A percentile compares a stretch with the other conserved stretches of the same genome.
These are phyloP conservation scores for Avicennia marina DNA, from an alignment of 257 asterid species.

Conservation along the genomic window DNA sequence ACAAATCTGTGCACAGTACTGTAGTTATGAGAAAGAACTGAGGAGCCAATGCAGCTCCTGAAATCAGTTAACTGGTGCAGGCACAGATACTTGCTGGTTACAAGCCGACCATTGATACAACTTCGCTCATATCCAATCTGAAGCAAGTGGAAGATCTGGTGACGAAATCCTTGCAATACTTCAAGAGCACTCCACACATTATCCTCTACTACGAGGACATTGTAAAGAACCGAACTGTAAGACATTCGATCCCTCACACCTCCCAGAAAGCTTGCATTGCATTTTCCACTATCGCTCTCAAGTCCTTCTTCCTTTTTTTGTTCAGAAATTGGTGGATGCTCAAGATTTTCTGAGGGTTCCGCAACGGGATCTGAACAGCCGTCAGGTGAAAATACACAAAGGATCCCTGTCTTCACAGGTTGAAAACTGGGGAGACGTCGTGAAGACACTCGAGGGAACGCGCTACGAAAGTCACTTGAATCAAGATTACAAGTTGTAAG, in stretches of 20 bases:
- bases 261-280: too few relatives aligned
- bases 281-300: too few relatives aligned
- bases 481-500: slow-evolving; percentile 60
- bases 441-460: slow-evolving; percentile 66
- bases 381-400: slow-evolving; percentile 91
- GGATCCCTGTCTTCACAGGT: slow-evolving; percentile 84
- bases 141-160: slow-evolving; percentile 70
- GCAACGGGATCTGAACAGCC: slow-evolving; percentile 49
- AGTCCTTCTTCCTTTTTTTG: too few relatives aligned
- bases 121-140: slow-evolving; percentile 53
- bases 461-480: slow-evolving; percentile 58
- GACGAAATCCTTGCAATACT: slow-evolving; percentile 54
- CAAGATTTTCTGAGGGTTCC: slow-evolving; percentile 87
- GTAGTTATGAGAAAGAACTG: too few relatives aligned
- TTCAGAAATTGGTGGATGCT: slow-evolving; percentile 71
- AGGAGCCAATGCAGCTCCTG: too few relatives aligned
- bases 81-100: slow-evolving; percentile 80
- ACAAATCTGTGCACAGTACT: too few relatives aligned
- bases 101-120: slow-evolving; percentile 69
- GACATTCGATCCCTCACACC: slow-evolving; percentile 12
- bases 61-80: slow-evolving; percentile 45
- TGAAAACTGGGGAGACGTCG: slow-evolving; percentile 78
- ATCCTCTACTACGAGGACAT: slow-evolving; percentile 80
- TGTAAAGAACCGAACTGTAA: slow-evolving; percentile 56
- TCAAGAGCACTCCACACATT: slow-evolving; percentile 74